phyloP scores from a whole-genome alignment of 441 rosid species.

The Populus hybrid region DNA sequence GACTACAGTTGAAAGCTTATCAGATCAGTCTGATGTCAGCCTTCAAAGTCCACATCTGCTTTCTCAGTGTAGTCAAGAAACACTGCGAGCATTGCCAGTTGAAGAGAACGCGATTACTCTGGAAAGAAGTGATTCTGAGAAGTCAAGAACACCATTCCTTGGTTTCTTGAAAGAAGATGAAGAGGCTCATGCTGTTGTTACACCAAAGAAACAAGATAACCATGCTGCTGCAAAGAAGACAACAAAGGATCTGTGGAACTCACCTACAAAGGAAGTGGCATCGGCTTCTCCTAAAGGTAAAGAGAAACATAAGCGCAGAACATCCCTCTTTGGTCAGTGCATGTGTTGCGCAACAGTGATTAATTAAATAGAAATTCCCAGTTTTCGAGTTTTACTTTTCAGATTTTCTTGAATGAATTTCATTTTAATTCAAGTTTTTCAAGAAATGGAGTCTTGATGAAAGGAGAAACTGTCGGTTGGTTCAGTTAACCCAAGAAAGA shows the following conservation, averaged over 20 bases:
- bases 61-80: slow-evolving; percentile 10
- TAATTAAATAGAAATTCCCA: slow-evolving; percentile 25
- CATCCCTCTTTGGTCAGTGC: slow-evolving; percentile 67
- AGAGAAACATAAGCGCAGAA: slow-evolving; percentile 48
- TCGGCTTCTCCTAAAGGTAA: slow-evolving; percentile 36
- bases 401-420: slow-evolving; percentile 22
- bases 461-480: slow-evolving; percentile 14
- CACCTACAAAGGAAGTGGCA: slow-evolving; percentile 21
- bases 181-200: slow-evolving; percentile 16
- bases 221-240: slow-evolving; percentile 24
- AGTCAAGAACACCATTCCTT: slow-evolving; percentile 37
- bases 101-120: slow-evolving; percentile 45
- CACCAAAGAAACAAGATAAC: slow-evolving; percentile 28
- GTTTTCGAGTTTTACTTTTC: slow-evolving; percentile 18
- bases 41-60: slow-evolving; percentile 9
- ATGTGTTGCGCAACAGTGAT: slow-evolving; percentile 59
- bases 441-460: slow-evolving; percentile 24
- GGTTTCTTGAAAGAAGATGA: slow-evolving; percentile 32
- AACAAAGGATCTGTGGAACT: slow-evolving; percentile 19
- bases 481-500: slow-evolving; percentile 17
- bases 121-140: slow-evolving; percentile 51
- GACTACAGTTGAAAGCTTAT: slow-evolving; percentile 22
- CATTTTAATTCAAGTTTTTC: slow-evolving; percentile 13
- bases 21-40: slow-evolving; percentile 20
- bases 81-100: slow-evolving; percentile 17